Evolutionary conservation across 257 asterid genomes (phyloP).

Genomic region (Rubia yunnanensis): DNA sequence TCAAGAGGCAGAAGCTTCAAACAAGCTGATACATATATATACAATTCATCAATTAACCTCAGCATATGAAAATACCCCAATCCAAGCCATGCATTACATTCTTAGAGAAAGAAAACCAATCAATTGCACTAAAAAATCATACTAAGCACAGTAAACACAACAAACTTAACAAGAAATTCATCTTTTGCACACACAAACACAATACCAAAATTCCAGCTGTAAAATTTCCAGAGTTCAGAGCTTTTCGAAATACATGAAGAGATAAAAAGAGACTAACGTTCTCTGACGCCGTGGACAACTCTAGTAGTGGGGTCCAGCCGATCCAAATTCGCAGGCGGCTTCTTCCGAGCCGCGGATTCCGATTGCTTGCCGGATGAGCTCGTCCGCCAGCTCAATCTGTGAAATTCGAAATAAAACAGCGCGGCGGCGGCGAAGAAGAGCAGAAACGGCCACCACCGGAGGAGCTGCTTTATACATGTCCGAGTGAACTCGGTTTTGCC

Average conservation of each 20-base stretch:
- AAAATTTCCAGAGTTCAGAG: too few relatives aligned
- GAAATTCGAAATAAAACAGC: constrained; percentile 54
- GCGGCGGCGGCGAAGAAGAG: constrained; percentile 44
- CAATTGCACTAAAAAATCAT: neutral
- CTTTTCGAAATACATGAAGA: neutral
- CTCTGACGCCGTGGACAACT: constrained; percentile 60
- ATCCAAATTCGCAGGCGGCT: constrained; percentile 47
- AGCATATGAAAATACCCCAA: too few relatives aligned
- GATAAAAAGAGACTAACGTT: constrained; percentile 39
- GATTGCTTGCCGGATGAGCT: constrained; percentile 17
- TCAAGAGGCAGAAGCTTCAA: constrained; percentile 74
- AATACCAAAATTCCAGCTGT: neutral
- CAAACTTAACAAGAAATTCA: neutral
- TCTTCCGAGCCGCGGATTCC: constrained; percentile 20
- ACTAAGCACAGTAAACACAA: neutral
- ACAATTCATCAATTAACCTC: neutral
- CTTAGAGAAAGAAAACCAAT: neutral
- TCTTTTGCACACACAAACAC: neutral
- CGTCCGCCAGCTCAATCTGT: constrained; percentile 36
- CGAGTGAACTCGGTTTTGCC: constrained; percentile 37
- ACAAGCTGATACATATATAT: constrained; percentile 43
- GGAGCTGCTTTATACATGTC: constrained; percentile 29
- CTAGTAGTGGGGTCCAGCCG: constrained; percentile 61
- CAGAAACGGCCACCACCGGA: constrained; percentile 70
- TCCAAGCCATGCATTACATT: neutral